Percentiles rank a stretch among this genome's conserved stretches.
Conservation (phyloP, 352 stramenopile species). For the Globisporangium echinulatum region DNA sequence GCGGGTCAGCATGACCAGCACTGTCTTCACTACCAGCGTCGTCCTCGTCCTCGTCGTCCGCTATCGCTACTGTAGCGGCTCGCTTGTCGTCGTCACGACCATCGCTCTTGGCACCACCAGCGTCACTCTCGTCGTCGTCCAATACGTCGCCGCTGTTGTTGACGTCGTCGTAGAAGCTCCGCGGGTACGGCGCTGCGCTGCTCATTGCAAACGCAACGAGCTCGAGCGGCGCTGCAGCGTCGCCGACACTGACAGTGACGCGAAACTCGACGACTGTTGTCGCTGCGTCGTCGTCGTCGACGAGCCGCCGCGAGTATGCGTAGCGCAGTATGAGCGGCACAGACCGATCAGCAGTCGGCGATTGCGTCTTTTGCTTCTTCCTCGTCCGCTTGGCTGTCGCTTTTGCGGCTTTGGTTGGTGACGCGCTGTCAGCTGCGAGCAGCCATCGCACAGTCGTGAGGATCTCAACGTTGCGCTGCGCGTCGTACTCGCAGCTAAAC, state of each 20-base stretch:
- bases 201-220: conserved; percentile 58
- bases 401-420: conserved; percentile 6
- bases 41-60: background rate
- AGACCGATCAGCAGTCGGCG: conserved; percentile 8
- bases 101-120: background rate
- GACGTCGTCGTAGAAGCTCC: conserved; percentile 67
- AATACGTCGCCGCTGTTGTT: conserved; percentile 29
- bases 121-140: conserved; percentile 16
- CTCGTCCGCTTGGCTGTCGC: conserved; percentile 4
- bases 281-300: conserved; percentile 13
- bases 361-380: conserved; percentile 37
- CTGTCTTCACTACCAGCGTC: background rate
- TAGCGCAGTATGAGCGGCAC: conserved; percentile 39
- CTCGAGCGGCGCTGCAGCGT: conserved; percentile 28
- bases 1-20: conserved; percentile 16
- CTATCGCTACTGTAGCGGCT: background rate
- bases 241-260: conserved; percentile 32
- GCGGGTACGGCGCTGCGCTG: conserved; percentile 48
- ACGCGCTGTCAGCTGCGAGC: conserved; percentile 11
- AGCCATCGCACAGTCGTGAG: conserved; percentile 50
- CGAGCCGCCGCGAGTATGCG: conserved; percentile 33
- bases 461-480: conserved; percentile 53
- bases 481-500: conserved; percentile 62
- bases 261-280: conserved; percentile 45
- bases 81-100: background rate